Evolutionary conservation across 768 basidiomycete species (phyloP).

Genomic region (Gloeophyllum trabeum): DNA sequence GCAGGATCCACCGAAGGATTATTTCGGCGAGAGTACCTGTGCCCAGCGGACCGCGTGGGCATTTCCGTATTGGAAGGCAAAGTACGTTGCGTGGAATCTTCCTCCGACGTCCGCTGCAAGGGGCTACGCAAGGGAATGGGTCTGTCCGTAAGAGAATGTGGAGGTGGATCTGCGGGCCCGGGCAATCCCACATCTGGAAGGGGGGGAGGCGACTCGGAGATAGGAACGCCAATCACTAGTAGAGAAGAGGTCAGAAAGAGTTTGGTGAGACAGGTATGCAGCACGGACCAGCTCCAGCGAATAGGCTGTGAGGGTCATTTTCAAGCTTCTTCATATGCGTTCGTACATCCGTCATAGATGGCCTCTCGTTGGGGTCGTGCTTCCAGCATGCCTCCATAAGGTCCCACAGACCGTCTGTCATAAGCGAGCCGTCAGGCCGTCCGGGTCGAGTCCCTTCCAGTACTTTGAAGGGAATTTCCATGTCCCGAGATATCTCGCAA

Average conservation of each 20-base stretch:
- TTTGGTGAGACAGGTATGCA: neutral
- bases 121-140: no score
- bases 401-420: slow-evolving; percentile 28
- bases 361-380: slow-evolving; percentile 24
- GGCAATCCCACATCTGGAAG: neutral
- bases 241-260: neutral
- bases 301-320: slow-evolving; percentile 3
- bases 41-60: no score
- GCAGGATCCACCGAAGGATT: no score
- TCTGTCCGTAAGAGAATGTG: neutral
- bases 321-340: slow-evolving; percentile 5
- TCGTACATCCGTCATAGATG: slow-evolving; percentile 25
- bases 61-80: no score
- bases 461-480: slow-evolving; percentile 23
- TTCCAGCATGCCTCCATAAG: slow-evolving; percentile 33
- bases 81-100: no score
- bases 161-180: neutral
- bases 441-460: slow-evolving; percentile 24
- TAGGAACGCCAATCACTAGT: neutral
- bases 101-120: no score
- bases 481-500: slow-evolving; percentile 18
- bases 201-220: neutral
- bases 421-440: slow-evolving; percentile 20
- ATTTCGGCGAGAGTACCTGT: no score
- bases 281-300: slow-evolving; percentile 1